Evolutionary conservation across 2,329 filamentous ascomycete species (phyloP), one percentile per base, ranked within the genome.

Genomic region (Geosmithia putterillii): DNA sequence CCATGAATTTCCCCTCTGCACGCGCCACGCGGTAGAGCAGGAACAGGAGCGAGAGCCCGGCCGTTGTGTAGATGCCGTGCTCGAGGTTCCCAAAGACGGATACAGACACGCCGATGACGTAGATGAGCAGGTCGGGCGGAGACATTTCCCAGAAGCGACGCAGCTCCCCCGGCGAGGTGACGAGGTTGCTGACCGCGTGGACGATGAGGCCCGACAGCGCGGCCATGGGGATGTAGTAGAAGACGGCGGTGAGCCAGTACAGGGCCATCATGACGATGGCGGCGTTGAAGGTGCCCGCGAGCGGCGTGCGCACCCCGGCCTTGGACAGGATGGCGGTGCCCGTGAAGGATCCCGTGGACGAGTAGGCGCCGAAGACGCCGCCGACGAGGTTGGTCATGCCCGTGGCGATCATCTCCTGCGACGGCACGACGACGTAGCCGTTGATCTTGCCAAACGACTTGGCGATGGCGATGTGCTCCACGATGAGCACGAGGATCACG

Each of bases 251-350:
- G 21, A 94, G 69, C 17, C 83, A 86, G 54, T 94, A 94, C 46
- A 92, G 81, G 17, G 88, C 86, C 10, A 94, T 69, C 2, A 95
- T 69, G 8, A 95, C 87, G 12, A 94, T 76, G 18, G 86, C 47
- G 1, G 83, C 87, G 12, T 87, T 94, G 48, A 94, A 86, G 39
- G 90, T 75, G 69, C 87, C 87, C 25, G 85, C 87, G 44, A 94
- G 78, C 1, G 87, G 88, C 5, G 87, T 94, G 37, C 87, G 80
- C 2, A 94, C 87, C 57, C 87, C 87, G 42, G 87, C 86, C 65
- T 94, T 94, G 17, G 87, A 86, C 63, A 94, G 94, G 68, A 95
- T 94, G 42, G 87, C 88, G 19, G 87, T 94, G 47, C 87, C 79
- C 7, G 85, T 90, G 69, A 95, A 95, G 2, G 86, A 94, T 7